These are phyloP conservation scores for Narthecium ossifragum DNA, from an alignment of 106 monocot genomes.

Conservation along the genomic window DNA sequence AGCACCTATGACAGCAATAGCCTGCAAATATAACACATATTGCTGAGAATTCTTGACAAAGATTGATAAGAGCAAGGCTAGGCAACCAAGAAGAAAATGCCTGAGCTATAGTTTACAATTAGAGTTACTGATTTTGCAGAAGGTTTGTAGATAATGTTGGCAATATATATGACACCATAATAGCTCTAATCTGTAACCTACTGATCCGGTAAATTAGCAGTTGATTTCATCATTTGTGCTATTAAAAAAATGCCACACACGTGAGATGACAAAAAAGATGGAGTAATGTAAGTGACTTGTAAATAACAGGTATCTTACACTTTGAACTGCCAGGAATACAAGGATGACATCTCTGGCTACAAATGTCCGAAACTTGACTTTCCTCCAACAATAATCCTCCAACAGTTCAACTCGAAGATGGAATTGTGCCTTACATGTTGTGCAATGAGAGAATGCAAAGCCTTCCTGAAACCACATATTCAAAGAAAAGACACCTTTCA, in stretches of 20 bases:
- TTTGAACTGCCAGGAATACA: slow-evolving; percentile 87
- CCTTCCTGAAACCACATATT: slow-evolving; percentile 83
- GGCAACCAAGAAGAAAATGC: neutral
- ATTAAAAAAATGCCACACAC: too few relatives aligned
- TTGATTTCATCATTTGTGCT: too few relatives aligned
- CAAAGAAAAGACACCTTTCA: too few relatives aligned
- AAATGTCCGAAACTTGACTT: slow-evolving; percentile 81
- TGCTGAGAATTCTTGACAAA: neutral
- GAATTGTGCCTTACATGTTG: slow-evolving; percentile 96
- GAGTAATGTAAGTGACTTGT: too few relatives aligned
- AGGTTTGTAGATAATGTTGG: too few relatives aligned
- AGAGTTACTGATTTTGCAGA: too few relatives aligned
- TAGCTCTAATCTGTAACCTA: too few relatives aligned
- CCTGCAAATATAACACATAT: slow-evolving; percentile 25
- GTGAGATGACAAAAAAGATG: too few relatives aligned
- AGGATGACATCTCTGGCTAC: slow-evolving; percentile 93
- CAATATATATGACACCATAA: too few relatives aligned
- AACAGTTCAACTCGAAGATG: slow-evolving; percentile 74
- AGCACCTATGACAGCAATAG: slow-evolving; percentile 66
- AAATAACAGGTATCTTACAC: slow-evolving; percentile 42
- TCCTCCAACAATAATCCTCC: slow-evolving; percentile 74
- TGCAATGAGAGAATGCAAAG: slow-evolving; percentile 98
- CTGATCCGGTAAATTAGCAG: neutral
- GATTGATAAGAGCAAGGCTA: neutral
- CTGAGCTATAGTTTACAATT: too few relatives aligned